Base-by-base conservation (phyloP, 2,329 filamentous ascomycete species). In the Hirsutella minnesotensis region DNA sequence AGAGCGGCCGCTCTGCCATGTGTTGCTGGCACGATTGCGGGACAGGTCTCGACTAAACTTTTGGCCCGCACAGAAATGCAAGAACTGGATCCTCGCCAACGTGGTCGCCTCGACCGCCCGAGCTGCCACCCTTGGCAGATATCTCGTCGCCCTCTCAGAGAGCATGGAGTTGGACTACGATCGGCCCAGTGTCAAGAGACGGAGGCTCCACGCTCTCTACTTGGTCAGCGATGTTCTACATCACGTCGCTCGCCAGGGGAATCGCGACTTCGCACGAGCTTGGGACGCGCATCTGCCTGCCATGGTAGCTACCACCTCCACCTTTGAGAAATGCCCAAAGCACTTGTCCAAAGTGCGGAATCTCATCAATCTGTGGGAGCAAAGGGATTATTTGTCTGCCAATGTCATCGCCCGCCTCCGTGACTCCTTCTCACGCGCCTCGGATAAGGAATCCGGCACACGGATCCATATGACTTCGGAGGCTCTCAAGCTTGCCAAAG, bases 1-100 rank as follows among this genome's bases (percentile, higher is more conserved):
- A 3, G 4, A 34, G 22, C 43, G 12, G 13, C 19, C 18, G 19
- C 36, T 46, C 44, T 48, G 7, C 24, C 7, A 27, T 27, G 39
- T 36, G 24, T 39, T 19, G 3, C 24, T 12, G 38, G 27, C 27
- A 16, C 33, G 4, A 9, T 9, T n/a, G 33, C 18, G 9, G 9
- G 33, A 18, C 9, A n/a, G 12, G 19, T 33, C 9, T 31, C 18
- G 9, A 9, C 16, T 21, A 30, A 7, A 16, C 45, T 53, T n/a
- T n/a, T n/a, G n/a, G n/a, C 46, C 46, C 46, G 47, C 41, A 51
- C 46, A 94, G 88, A 84, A 78, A 71, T 89, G 85, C 75, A 94
- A 89, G 75, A 72, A 76, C 65, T 94, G 86, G 86, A 81, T 90
- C 55, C 65, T 88, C 57, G 73, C 74, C 53, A 77, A 87, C 66